phyloP scores from a whole-genome alignment of 108 stramenopile genomes.

The Conticribra guillardii region DNA sequence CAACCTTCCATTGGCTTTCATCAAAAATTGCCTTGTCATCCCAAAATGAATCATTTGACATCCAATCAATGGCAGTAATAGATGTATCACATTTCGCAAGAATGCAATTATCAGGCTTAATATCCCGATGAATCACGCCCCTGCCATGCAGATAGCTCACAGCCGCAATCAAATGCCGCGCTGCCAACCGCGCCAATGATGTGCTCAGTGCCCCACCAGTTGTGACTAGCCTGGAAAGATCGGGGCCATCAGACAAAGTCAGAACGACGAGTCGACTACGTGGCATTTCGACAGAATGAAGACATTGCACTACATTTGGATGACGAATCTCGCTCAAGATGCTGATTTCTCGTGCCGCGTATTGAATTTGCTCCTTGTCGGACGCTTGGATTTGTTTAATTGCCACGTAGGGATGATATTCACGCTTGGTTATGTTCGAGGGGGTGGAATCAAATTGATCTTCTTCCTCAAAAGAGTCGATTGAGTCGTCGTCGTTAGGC shows the following conservation, averaged over 20 bases:
- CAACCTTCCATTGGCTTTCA: slow-evolving; percentile 65
- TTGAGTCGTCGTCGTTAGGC: slow-evolving; percentile 33
- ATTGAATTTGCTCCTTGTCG: slow-evolving; percentile 66
- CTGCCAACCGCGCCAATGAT: slow-evolving; percentile 67
- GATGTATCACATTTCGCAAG: slow-evolving; percentile 56
- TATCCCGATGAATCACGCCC: slow-evolving; percentile 71
- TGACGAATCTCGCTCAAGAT: slow-evolving; percentile 75
- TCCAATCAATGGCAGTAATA: slow-evolving; percentile 59
- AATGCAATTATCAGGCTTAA: slow-evolving; percentile 84
- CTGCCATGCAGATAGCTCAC: slow-evolving; percentile 82
- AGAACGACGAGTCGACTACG: slow-evolving; percentile 63
- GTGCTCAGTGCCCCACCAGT: slow-evolving; percentile 75
- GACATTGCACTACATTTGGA: slow-evolving; percentile 74
- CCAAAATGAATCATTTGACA: slow-evolving; percentile 65
- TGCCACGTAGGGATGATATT: slow-evolving; percentile 57
- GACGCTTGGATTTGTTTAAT: slow-evolving; percentile 80
- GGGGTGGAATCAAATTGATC: slow-evolving; percentile 5
- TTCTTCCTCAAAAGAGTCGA: slow-evolving; percentile 26
- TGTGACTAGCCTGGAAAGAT: slow-evolving; percentile 63
- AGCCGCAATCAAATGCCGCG: slow-evolving; percentile 76
- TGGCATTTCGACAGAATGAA: slow-evolving; percentile 54
- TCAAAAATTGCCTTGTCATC: slow-evolving; percentile 62
- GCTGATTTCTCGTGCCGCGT: slow-evolving; percentile 79
- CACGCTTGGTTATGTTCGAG: not conserved
- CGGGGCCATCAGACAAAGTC: slow-evolving; percentile 69